phyloP scores from a whole-genome alignment of 1,284 basidiomycete genomes.

The Trichosporon coremiiforme region DNA sequence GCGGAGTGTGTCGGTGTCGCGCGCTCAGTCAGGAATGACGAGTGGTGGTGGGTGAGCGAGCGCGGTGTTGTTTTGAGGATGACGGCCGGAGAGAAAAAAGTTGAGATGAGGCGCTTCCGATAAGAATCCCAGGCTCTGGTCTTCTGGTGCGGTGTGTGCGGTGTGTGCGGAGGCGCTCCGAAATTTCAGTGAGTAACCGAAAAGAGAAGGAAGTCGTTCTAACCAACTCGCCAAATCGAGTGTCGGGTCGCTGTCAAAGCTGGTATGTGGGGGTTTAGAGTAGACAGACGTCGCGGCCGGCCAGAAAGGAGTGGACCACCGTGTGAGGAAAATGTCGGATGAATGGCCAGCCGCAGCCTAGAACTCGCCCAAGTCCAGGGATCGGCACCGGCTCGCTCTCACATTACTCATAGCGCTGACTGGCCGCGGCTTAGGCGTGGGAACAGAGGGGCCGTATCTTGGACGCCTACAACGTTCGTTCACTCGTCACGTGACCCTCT shows the following conservation, averaged over 20 bases:
- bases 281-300: neutral
- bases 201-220: neutral
- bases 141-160: neutral
- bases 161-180: neutral
- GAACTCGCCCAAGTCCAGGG: neutral
- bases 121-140: neutral
- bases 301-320: neutral
- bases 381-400: neutral
- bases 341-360: slow-evolving; percentile 7
- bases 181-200: slow-evolving; percentile 17
- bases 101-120: slow-evolving; percentile 5
- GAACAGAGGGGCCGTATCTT: neutral
- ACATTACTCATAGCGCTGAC: slow-evolving; percentile 3
- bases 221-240: neutral
- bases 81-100: slow-evolving; percentile 17
- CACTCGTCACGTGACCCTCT: neutral
- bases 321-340: slow-evolving; percentile 19
- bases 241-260: neutral
- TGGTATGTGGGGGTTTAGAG: neutral
- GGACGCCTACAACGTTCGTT: neutral
- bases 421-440: slow-evolving; percentile 12
- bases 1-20: neutral
- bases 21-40: no score
- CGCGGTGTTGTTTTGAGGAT: neutral
- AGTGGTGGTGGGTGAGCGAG: neutral